Evolutionary conservation across 192 early-diverging fungal species (phyloP).

Genomic region (Coemansia sp.): DNA sequence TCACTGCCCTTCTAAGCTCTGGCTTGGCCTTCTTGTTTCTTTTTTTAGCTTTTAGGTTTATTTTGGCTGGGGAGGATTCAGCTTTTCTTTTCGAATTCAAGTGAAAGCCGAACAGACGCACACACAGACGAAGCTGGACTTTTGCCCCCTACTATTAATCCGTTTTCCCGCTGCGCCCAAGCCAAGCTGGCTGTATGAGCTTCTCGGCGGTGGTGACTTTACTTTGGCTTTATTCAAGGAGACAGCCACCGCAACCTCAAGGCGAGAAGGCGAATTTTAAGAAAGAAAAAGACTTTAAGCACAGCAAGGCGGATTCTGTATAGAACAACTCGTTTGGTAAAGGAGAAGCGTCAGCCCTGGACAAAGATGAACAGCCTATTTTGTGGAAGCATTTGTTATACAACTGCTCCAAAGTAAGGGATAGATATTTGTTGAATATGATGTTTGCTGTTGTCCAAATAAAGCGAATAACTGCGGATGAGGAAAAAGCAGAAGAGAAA

Average conservation of each 20-base stretch:
- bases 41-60: neutral
- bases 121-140: neutral
- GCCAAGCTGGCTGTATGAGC: neutral
- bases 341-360: neutral
- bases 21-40: neutral
- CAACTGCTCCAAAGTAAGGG: neutral
- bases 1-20: neutral
- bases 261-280: neutral
- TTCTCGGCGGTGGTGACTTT: neutral
- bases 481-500: neutral
- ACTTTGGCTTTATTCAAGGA: neutral
- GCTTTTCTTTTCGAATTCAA: slow-evolving; percentile 5
- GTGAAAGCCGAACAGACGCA: neutral
- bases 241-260: neutral
- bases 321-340: neutral
- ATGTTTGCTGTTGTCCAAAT: too few relatives aligned
- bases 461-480: neutral
- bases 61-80: neutral
- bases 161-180: neutral
- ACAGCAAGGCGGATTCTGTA: neutral
- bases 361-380: neutral
- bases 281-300: neutral
- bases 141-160: neutral
- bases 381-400: neutral
- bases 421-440: too few relatives aligned